These are phyloP conservation scores for Kodamaea suecica DNA, from an alignment of 1,139 yeast genomes.

Conservation along the genomic window DNA sequence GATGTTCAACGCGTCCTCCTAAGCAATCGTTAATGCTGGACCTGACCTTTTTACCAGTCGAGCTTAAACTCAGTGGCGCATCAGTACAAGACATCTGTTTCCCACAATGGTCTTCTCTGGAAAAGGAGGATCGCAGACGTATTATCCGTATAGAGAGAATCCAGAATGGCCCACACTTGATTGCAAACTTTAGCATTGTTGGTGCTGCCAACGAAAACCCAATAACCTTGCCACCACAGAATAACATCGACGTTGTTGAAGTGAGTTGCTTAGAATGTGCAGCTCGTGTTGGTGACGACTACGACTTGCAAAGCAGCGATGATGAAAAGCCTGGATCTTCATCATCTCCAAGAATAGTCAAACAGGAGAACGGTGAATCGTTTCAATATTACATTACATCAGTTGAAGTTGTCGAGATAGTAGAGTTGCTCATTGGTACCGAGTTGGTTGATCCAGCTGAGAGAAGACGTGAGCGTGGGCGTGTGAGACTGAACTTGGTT, in stretches of 20 bases:
- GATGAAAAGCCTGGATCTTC: slow-evolving; percentile 13
- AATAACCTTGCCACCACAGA: slow-evolving; percentile 31
- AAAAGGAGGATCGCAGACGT: slow-evolving; percentile 49
- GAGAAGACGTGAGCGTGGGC: slow-evolving; percentile 57
- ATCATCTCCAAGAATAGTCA: slow-evolving; percentile 11
- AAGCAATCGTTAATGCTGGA: slow-evolving; percentile 34
- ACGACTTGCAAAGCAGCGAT: slow-evolving; percentile 18
- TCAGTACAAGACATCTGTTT: slow-evolving; percentile 44
- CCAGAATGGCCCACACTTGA: slow-evolving; percentile 46
- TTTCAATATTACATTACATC: slow-evolving; percentile 56
- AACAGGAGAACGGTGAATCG: slow-evolving; percentile 16
- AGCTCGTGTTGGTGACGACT: slow-evolving; percentile 30
- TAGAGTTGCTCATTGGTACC: slow-evolving; percentile 55
- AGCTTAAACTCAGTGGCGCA: slow-evolving; percentile 44
- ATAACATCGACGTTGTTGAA: slow-evolving; percentile 51
- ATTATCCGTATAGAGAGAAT: slow-evolving; percentile 55
- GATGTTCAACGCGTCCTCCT: slow-evolving; percentile 56
- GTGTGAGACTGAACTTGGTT: slow-evolving; percentile 61
- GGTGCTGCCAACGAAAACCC: slow-evolving; percentile 53
- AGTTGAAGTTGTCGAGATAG: slow-evolving; percentile 63
- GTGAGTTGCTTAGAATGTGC: slow-evolving; percentile 56
- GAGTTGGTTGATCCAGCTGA: slow-evolving; percentile 45
- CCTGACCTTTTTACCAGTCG: slow-evolving; percentile 43
- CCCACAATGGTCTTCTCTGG: slow-evolving; percentile 49
- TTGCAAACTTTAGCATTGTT: slow-evolving; percentile 49